Evolutionary conservation across 768 basidiomycete genomes (phyloP), one percentile per base, ranked within the genome.

Genomic region (Cubamyces sp.): DNA sequence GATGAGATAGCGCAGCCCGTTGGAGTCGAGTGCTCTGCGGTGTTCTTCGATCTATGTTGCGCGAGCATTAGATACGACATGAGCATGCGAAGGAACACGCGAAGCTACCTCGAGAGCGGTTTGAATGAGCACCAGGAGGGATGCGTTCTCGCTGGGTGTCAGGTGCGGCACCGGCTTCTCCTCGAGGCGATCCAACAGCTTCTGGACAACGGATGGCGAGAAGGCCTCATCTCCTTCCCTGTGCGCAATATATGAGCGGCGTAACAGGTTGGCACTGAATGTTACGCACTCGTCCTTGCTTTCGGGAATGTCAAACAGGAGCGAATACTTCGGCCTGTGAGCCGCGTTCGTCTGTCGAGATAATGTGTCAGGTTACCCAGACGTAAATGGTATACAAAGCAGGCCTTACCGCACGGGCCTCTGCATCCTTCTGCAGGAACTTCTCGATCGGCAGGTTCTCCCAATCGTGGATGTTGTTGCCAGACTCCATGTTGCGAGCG

Each of bases 1-100:
- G 58, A 95, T 89, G 37, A 98, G 82, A 76, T 96, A 99, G 47
- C 96, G 88, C 48, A 97, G 79, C 1, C 96, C 97, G 72, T 95
- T 96, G 2, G 91, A 78, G 74, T 99, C 96, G 25, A 98, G 78
- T 0, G 96, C 87, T n/a, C 95, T 86, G 2, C 87, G 84, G 71
- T 96, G 94, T 67, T 94, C 91, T 50, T 98, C 91, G 66, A 28
- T 57, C 57, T 64, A 54, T 14, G 37, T 8, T 12, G 12, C 60
- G 60, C 9, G 64, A 50, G 11, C 19, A 37, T 57, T 18, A n/a
- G n/a, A 11, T 40, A 49, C 7, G 6, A 41, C 45, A 8, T 30
- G 5, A 48, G 16, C 3, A 43, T 23, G 28, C 25, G 58, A n/a
- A n/a, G n/a, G n/a, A n/a, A n/a, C n/a, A n/a, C n/a, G n/a, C n/a